Evolutionary conservation across 306 rosid species (phyloP), one percentile per base, ranked within the genome.

Genomic region (Gillenia trifoliata): DNA sequence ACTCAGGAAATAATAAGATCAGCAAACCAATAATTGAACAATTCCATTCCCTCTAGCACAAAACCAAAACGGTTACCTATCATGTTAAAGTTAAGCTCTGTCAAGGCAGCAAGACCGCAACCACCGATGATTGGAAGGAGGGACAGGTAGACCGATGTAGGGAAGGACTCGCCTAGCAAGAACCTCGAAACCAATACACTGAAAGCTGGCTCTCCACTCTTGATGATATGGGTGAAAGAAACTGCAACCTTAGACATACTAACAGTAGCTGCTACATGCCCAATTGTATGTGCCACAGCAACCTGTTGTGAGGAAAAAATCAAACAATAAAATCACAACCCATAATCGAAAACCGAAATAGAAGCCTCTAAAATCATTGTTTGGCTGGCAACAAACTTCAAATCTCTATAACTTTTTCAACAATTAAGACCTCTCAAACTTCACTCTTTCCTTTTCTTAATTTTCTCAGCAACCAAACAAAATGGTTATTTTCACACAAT

Each of bases 231-330:
- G 16, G 99, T 94, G 84, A 94, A 94, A 26, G 99, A 94, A 47
- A 94, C 99, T 6, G 97, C 99, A 82, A 94, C 99, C 89, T 94
- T 94, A 31, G 99, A 94, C 99, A 94, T 91, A 69, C 99, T 94
- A 77, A 94, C 99, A 0, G 97, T 94, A 20, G 99, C 99, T 0
- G 97, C 99, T 11, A 91, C 99, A 83, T 94, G 98, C 69, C 98
- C 98, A 75, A 94, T 91, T 38, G 98, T 91, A 81, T 94, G 98
- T 50, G 98, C 98, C 73, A 94, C 85, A 73, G 97, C 99, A 79
- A 94, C 99, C 99, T 94, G 70, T 28, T 73, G 41, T 50, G 65
- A 59, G 71, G n/a, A n/a, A n/a, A 78, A 34, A 34, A 68, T 66
- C 64, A 70, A 77, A 70, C 3, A 57, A 55, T 25, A 72, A 75